phyloP scores from a whole-genome alignment of 2,329 filamentous ascomycete species.

The Ascochyta pisi region DNA sequence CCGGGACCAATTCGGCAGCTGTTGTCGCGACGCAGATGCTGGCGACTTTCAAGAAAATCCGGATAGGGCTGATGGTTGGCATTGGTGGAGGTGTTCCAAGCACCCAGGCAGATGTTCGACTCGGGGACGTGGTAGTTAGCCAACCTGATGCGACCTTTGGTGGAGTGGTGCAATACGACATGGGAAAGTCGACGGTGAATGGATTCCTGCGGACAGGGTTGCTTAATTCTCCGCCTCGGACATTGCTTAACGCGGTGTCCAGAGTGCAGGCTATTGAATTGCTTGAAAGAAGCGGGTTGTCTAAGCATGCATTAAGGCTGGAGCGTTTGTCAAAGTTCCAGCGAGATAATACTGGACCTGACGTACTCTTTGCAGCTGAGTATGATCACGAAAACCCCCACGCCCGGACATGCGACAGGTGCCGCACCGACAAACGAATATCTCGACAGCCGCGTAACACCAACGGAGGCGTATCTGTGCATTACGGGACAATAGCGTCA shows the following conservation, averaged over 20 bases:
- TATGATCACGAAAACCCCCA: background rate
- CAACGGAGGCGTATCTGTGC: background rate
- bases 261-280: slow-evolving; percentile 10
- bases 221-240: slow-evolving; percentile 16
- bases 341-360: slow-evolving; percentile 2
- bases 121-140: slow-evolving; percentile 37
- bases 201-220: slow-evolving; percentile 14
- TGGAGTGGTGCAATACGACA: slow-evolving; percentile 34
- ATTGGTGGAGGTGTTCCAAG: slow-evolving; percentile 48
- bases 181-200: slow-evolving; percentile 12
- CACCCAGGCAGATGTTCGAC: slow-evolving; percentile 26
- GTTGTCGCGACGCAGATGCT: slow-evolving; percentile 41
- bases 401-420: too few species aligned
- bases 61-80: slow-evolving; percentile 54
- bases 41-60: slow-evolving; percentile 42
- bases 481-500: slow-evolving; percentile 18
- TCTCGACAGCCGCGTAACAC: too few species aligned
- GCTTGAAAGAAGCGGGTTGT: background rate
- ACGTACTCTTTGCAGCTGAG: background rate
- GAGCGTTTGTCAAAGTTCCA: background rate
- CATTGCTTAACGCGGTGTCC: slow-evolving; percentile 18
- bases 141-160: slow-evolving; percentile 9
- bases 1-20: slow-evolving; percentile 45
- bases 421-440: too few species aligned
- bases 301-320: background rate